A percentile compares a stretch with the other conserved stretches of the same genome.
These are phyloP conservation scores for Solanum peruvianum DNA, from an alignment of 257 asterid genomes.

Conservation along the genomic window DNA sequence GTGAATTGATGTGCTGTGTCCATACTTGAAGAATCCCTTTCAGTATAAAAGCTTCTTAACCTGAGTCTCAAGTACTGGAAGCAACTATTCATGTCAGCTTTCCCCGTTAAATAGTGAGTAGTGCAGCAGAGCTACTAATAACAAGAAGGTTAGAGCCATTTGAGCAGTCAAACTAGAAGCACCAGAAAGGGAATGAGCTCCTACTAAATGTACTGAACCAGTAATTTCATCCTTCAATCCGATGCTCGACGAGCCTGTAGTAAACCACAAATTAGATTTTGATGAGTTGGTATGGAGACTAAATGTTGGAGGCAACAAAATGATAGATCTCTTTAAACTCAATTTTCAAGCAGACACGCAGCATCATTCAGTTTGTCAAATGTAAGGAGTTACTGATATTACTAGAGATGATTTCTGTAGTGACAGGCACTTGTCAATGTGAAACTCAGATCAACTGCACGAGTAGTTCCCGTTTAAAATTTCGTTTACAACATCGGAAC, in stretches of 20 bases:
- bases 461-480: not conserved
- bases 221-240: constrained; percentile 90
- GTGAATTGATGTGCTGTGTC: not conserved
- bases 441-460: not conserved
- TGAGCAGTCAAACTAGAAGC: constrained; percentile 18
- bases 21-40: not conserved
- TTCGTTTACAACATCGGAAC: not conserved
- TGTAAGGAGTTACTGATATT: not conserved
- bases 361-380: not conserved
- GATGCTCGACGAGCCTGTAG: constrained; percentile 86
- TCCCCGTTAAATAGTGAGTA: constrained; percentile 13
- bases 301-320: not conserved
- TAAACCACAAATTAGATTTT: not conserved
- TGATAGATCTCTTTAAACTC: not conserved
- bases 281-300: not conserved
- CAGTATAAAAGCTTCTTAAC: not conserved
- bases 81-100: not conserved
- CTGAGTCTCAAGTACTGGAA: not conserved
- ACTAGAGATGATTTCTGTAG: not conserved
- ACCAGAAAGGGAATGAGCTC: constrained; percentile 65
- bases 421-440: not conserved
- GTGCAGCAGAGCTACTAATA: constrained; percentile 35
- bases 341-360: not conserved
- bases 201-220: constrained; percentile 98
- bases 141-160: constrained; percentile 17